These are phyloP conservation scores for Aspergillus panamensis DNA, from an alignment of 495 filamentous ascomycete genomes.

Conservation along the genomic window DNA sequence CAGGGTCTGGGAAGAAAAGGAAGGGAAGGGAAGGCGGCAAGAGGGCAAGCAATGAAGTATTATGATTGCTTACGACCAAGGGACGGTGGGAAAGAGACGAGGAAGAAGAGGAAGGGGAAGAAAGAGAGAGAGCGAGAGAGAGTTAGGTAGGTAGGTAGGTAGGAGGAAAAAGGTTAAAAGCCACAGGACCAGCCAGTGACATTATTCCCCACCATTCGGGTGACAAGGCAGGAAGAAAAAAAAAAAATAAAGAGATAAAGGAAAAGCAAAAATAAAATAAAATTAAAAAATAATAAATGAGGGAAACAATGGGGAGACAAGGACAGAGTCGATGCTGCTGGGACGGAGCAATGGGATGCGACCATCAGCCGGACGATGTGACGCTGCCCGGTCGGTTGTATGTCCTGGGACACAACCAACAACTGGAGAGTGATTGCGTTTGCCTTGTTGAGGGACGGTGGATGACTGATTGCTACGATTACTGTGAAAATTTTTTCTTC, in stretches of 20 bases:
- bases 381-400: constrained; percentile 25
- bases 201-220: constrained; percentile 21
- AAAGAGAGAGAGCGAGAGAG: no score
- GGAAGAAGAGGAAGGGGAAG: no score
- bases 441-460: constrained; percentile 1
- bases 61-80: constrained; percentile 16
- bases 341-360: constrained; percentile 22
- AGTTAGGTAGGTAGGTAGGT: background rate
- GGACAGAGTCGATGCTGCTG: constrained; percentile 11
- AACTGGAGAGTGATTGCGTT: constrained; percentile 1
- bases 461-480: constrained; percentile 6
- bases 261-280: constrained; percentile 3
- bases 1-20: background rate
- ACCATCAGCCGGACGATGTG: constrained; percentile 30
- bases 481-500: background rate
- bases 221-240: constrained; percentile 14
- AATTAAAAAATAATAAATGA: constrained; percentile 4
- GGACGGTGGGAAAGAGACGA: background rate
- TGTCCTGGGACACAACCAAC: constrained; percentile 13
- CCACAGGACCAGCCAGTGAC: constrained; percentile 22
- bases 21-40: background rate
- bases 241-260: constrained; percentile 13
- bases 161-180: constrained; percentile 15
- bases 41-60: constrained; percentile 19
- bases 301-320: constrained; percentile 6